Base-by-base conservation (phyloP, 495 filamentous ascomycete species). In the Hypomontagnella monticulosa region DNA sequence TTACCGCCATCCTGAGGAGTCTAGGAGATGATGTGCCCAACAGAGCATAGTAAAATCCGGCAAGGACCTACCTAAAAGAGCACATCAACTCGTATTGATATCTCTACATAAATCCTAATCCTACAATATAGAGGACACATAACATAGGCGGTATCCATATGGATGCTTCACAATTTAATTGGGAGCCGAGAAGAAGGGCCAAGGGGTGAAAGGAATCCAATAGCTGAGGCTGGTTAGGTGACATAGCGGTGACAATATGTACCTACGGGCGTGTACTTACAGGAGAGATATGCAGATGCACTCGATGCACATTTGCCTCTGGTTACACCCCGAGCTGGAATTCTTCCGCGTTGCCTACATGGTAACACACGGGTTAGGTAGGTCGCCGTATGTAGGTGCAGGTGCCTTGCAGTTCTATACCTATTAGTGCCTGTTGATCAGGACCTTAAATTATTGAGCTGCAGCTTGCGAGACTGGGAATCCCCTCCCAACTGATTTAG, bases 1-100 rank as follows among this genome's bases (percentile, higher is more conserved):
- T 49, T 52, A 54, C 49, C 30, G 47, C 47, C 49, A 61, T 43
- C n/a, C 18, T 42, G 30, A 55, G n/a, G n/a, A 15, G 15, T 15
- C 30, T 46, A 42, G 53, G 27, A 44, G n/a, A 33, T 36, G 36
- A 32, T 48, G 48, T 40, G n/a, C 38, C 9, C 32, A 33, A 33
- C 15, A 18, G 0, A 37, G 38, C 36, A 54, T 36, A 37, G 33
- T 47, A 3, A 47, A 43, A 57, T 11, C 52, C 30, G 40, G 46
- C 46, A 57, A 67, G 57, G 57, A 67, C 57, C 57, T 67, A 61
- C 63, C 57, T 53, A 51, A 67, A 66, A 57, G 63, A 50, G 48
- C 30, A 36, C 55, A 20, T 48, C 55, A 60, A 55, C 37, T 63
- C 60, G 63, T 50, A 60, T 60, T 61, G 18, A 27, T 47, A 34